Percentiles rank a stretch among this genome's conserved stretches.
Evolutionary conservation across 352 stramenopile genomes (phyloP).

Genomic region (Phytopythium litorale): DNA sequence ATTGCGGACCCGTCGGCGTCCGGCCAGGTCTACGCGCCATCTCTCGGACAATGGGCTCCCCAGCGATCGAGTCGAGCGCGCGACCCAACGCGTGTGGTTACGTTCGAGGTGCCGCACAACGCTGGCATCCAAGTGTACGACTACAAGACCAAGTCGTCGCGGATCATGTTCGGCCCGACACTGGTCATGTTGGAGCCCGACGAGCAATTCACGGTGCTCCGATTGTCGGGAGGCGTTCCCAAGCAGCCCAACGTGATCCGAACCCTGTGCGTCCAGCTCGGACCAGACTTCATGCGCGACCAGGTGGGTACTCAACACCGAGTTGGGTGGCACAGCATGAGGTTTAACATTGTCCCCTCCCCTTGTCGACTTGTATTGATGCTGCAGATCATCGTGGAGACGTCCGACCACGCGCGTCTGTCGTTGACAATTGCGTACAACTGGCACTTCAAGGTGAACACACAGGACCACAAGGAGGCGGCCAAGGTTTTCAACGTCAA

Average conservation of each 20-base stretch:
- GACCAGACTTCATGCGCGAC: constrained; percentile 82
- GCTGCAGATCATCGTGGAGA: constrained; percentile 69
- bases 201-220: constrained; percentile 80
- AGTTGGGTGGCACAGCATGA: background rate
- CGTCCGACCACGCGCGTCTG: constrained; percentile 69
- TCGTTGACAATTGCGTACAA: constrained; percentile 83
- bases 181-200: constrained; percentile 80
- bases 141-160: constrained; percentile 78
- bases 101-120: constrained; percentile 81
- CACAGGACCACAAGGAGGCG: constrained; percentile 40
- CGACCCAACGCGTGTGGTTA: constrained; percentile 65
- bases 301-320: constrained; percentile 15
- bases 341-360: background rate
- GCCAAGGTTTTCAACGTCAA: constrained; percentile 81
- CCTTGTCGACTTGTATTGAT: background rate
- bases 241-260: constrained; percentile 80
- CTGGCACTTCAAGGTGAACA: constrained; percentile 73
- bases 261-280: constrained; percentile 74
- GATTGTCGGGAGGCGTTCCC: constrained; percentile 57
- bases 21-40: constrained; percentile 8
- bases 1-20: constrained; percentile 39
- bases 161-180: constrained; percentile 77
- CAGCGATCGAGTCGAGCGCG: constrained; percentile 12
- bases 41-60: background rate
- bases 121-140: constrained; percentile 81